Evolutionary conservation across 768 basidiomycete species (phyloP).

Genomic region (Pleurotus ostreatus): DNA sequence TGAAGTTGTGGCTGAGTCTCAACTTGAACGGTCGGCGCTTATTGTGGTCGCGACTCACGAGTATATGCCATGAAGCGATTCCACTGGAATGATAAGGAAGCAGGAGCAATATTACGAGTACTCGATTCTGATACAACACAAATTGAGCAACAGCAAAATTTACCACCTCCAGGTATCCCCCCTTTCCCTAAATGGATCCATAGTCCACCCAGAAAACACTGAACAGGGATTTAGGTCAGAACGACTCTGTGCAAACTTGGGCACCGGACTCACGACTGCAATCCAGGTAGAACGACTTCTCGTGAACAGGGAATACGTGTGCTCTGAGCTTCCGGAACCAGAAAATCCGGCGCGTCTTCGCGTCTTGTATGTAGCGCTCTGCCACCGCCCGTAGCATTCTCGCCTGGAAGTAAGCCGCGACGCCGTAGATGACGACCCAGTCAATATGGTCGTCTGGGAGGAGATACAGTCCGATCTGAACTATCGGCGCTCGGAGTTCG

Average conservation of each 20-base stretch:
- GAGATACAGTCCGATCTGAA: conserved; percentile 2
- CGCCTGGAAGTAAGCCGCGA: conserved; percentile 2
- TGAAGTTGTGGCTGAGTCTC: too few species aligned
- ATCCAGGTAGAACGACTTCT: neutral
- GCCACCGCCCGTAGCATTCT: neutral
- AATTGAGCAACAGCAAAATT: too few species aligned
- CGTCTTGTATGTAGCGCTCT: conserved; percentile 3
- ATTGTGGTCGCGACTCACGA: too few species aligned
- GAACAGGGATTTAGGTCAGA: neutral
- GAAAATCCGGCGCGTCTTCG: conserved; percentile 5
- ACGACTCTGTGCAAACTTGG: neutral
- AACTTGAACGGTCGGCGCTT: too few species aligned
- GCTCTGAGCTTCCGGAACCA: conserved; percentile 4
- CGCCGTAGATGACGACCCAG: conserved; percentile 1
- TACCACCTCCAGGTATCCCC: neutral
- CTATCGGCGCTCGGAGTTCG: neutral
- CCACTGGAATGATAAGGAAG: too few species aligned
- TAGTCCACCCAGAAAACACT: neutral
- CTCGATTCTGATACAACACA: too few species aligned
- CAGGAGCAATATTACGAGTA: too few species aligned
- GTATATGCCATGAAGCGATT: too few species aligned
- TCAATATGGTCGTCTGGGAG: conserved; percentile 2
- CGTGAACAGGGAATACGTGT: neutral
- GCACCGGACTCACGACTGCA: neutral
- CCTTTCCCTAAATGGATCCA: neutral